phyloP scores from a whole-genome alignment of 768 basidiomycete species.

The Mycena rebaudengoi region DNA sequence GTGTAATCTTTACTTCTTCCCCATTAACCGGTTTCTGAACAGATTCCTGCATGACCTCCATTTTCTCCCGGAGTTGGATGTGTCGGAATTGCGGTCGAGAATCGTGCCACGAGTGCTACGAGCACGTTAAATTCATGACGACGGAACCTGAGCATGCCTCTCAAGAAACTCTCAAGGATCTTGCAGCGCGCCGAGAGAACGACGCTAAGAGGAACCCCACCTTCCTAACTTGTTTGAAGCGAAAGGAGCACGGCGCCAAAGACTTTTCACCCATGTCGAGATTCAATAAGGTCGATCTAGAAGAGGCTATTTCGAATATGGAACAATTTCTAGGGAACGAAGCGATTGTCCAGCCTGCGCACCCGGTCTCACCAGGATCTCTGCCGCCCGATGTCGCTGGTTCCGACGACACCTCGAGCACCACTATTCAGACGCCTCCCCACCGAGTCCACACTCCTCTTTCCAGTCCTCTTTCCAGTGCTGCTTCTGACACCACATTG shows the following conservation, averaged over 20 bases:
- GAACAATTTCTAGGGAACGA: slow-evolving; percentile 52
- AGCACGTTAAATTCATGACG: slow-evolving; percentile 72
- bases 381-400: background rate
- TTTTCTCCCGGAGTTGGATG: slow-evolving; percentile 91
- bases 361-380: too few species aligned
- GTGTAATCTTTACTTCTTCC: slow-evolving; percentile 5
- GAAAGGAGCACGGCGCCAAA: slow-evolving; percentile 71
- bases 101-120: slow-evolving; percentile 85
- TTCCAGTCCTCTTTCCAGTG: slow-evolving; percentile 11
- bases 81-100: slow-evolving; percentile 92
- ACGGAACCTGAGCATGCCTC: slow-evolving; percentile 57
- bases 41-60: slow-evolving; percentile 96
- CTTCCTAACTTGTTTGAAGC: slow-evolving; percentile 75
- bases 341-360: background rate
- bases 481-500: slow-evolving; percentile 21
- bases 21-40: slow-evolving; percentile 16
- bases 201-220: slow-evolving; percentile 74
- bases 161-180: slow-evolving; percentile 55
- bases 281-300: slow-evolving; percentile 72
- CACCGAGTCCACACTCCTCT: slow-evolving; percentile 1
- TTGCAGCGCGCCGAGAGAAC: slow-evolving; percentile 64
- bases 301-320: slow-evolving; percentile 75
- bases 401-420: background rate
- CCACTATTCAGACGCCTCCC: background rate
- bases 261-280: slow-evolving; percentile 86